Conservation (phyloP, 2,329 filamentous ascomycete species). For the Talaromyces sp. region DNA sequence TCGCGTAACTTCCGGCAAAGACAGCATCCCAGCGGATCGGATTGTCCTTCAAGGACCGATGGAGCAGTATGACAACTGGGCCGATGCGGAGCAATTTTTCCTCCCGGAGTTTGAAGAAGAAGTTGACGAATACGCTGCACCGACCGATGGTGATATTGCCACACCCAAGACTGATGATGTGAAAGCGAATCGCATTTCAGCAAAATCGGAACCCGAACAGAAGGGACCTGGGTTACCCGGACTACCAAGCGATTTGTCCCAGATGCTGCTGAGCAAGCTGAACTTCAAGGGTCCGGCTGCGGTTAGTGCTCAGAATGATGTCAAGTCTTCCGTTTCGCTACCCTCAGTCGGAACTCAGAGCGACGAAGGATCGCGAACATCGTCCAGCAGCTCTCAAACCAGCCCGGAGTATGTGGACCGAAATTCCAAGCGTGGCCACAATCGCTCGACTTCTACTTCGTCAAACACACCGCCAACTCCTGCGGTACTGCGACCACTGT, state of each 20-base stretch:
- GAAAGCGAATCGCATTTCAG: slow-evolving; percentile 25
- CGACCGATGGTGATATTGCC: slow-evolving; percentile 10
- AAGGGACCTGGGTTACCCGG: slow-evolving; percentile 26
- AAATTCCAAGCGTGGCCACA: slow-evolving; percentile 29
- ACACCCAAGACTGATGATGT: slow-evolving; percentile 23
- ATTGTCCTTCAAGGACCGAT: slow-evolving; percentile 50
- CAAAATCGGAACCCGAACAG: slow-evolving; percentile 25
- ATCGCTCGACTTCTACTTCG: slow-evolving; percentile 32
- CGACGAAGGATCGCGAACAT: slow-evolving; percentile 44
- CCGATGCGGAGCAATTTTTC: slow-evolving; percentile 48
- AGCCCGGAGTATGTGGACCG: slow-evolving; percentile 43
- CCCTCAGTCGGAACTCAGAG: slow-evolving; percentile 45
- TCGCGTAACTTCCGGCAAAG: slow-evolving; percentile 49
- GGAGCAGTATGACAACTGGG: slow-evolving; percentile 50
- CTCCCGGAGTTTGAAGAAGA: slow-evolving; percentile 47
- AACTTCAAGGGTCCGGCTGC: slow-evolving; percentile 44
- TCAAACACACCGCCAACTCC: slow-evolving; percentile 42
- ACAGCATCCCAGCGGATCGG: slow-evolving; percentile 43
- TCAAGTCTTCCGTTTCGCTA: slow-evolving; percentile 32
- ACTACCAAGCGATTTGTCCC: slow-evolving; percentile 39
- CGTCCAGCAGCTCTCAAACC: slow-evolving; percentile 47
- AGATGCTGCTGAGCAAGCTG: slow-evolving; percentile 49
- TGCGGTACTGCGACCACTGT: slow-evolving; percentile 40
- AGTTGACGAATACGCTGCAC: slow-evolving; percentile 28
- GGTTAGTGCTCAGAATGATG: slow-evolving; percentile 25